phyloP scores from a whole-genome alignment of 371 early-diverging fungal genomes.

The Racocetra persica region DNA sequence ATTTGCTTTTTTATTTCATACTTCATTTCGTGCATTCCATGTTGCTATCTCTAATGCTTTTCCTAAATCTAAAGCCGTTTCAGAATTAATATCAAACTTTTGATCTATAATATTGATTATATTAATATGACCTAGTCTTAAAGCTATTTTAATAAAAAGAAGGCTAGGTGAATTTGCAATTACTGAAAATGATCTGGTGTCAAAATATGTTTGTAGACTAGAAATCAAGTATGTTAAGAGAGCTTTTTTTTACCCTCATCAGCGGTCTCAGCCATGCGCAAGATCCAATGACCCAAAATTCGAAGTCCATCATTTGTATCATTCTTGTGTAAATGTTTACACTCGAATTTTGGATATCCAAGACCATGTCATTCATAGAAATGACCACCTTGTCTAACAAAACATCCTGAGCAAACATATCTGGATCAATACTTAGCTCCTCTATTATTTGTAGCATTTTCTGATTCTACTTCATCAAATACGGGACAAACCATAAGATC shows the following conservation, averaged over 20 bases:
- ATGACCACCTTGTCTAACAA: neutral
- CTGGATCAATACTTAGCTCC: neutral
- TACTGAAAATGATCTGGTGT: neutral
- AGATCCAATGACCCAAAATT: neutral
- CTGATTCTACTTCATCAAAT: neutral
- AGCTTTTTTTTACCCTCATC: neutral
- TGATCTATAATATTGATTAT: neutral
- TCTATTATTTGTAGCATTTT: neutral
- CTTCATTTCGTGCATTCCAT: neutral
- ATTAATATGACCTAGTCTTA: neutral
- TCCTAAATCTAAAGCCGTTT: neutral
- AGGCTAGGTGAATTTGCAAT: neutral
- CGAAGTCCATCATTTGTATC: slow-evolving; percentile 8
- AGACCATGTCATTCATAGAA: neutral
- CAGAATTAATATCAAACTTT: neutral
- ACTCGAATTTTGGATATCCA: neutral
- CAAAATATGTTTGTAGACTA: neutral
- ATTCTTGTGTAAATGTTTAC: neutral
- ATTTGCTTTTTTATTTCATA: slow-evolving; percentile 4
- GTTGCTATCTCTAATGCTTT: neutral
- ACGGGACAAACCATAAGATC: neutral
- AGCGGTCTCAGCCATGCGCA: neutral
- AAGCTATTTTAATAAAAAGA: neutral
- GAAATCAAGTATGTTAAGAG: slow-evolving; percentile 7
- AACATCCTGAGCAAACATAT: slow-evolving; percentile 8